These are phyloP conservation scores for Inosperma sp. DNA, from an alignment of 768 basidiomycete genomes.

Conservation along the genomic window DNA sequence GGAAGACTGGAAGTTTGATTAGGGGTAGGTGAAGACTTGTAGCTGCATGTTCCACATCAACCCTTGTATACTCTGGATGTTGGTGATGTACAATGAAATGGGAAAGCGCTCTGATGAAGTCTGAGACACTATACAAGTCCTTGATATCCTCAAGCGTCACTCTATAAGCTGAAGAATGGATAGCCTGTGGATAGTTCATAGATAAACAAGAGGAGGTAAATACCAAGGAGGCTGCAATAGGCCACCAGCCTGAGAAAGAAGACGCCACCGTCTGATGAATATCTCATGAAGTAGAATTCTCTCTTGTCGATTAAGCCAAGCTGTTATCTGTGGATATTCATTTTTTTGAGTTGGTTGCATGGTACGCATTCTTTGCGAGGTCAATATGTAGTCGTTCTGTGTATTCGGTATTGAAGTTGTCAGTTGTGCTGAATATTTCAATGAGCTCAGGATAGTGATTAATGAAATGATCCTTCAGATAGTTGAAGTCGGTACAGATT, in stretches of 20 bases:
- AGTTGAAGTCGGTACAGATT: slow-evolving; percentile 15
- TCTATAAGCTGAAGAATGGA: slow-evolving; percentile 6
- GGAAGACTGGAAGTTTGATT: no score
- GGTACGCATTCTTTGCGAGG: no score
- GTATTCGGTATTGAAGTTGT: no score
- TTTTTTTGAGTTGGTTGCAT: slow-evolving; percentile 9
- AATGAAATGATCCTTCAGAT: no score
- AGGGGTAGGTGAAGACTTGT: slow-evolving; percentile 22
- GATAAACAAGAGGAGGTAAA: not conserved
- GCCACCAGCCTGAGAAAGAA: not conserved
- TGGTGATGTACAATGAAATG: slow-evolving; percentile 5
- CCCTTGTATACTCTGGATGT: not conserved
- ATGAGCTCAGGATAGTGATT: no score
- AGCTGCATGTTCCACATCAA: not conserved
- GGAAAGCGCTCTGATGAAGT: not conserved
- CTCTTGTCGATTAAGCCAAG: no score
- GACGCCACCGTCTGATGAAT: not conserved
- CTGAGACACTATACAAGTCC: not conserved
- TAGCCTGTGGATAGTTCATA: not conserved
- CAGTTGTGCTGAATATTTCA: no score
- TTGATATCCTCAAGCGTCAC: not conserved
- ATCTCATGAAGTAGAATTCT: no score
- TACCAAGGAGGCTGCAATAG: no score
- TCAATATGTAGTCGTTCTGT: no score
- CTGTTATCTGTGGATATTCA: no score